A percentile compares a stretch with the other conserved stretches of the same genome.
Conservation (phyloP, 352 stramenopile species). For the Aphanomyces cochlioides region DNA sequence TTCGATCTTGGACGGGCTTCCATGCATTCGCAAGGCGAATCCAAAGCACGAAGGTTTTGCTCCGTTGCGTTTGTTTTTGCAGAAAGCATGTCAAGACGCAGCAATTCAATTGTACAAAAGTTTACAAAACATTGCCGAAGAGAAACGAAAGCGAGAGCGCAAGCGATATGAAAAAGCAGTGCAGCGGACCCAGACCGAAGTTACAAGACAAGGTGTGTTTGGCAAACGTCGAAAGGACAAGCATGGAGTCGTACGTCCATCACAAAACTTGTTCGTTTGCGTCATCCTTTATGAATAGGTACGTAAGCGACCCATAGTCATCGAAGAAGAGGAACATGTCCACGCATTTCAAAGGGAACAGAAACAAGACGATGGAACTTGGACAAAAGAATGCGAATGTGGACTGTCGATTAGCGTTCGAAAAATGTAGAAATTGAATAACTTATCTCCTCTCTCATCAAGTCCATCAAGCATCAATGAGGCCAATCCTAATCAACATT, state of each 20-base stretch:
- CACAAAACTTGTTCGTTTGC: too few relatives aligned
- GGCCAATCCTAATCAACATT: neutral
- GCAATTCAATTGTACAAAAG: conserved; percentile 22
- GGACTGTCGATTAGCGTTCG: conserved; percentile 13
- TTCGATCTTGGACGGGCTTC: conserved; percentile 14
- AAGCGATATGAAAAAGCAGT: conserved; percentile 24
- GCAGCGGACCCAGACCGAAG: conserved; percentile 15
- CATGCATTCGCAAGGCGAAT: conserved; percentile 22
- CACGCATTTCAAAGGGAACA: conserved; percentile 9
- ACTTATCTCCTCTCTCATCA: neutral
- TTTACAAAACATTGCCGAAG: conserved; percentile 20
- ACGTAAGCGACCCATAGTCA: too few relatives aligned
- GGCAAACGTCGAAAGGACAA: conserved; percentile 15
- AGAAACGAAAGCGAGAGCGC: conserved; percentile 15
- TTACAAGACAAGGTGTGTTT: neutral
- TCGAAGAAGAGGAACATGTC: conserved; percentile 15
- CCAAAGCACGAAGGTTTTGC: conserved; percentile 29
- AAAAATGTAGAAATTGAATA: conserved; percentile 11
- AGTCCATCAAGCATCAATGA: neutral
- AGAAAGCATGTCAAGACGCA: conserved; percentile 9
- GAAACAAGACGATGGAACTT: conserved; percentile 25
- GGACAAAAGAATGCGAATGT: conserved; percentile 23
- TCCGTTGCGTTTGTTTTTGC: conserved; percentile 24
- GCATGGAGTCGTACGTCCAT: neutral
- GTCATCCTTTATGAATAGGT: too few relatives aligned